A percentile compares a stretch with the other conserved stretches of the same genome.
phyloP scores from a whole-genome alignment of 768 basidiomycete genomes.

The Russula abietina region DNA sequence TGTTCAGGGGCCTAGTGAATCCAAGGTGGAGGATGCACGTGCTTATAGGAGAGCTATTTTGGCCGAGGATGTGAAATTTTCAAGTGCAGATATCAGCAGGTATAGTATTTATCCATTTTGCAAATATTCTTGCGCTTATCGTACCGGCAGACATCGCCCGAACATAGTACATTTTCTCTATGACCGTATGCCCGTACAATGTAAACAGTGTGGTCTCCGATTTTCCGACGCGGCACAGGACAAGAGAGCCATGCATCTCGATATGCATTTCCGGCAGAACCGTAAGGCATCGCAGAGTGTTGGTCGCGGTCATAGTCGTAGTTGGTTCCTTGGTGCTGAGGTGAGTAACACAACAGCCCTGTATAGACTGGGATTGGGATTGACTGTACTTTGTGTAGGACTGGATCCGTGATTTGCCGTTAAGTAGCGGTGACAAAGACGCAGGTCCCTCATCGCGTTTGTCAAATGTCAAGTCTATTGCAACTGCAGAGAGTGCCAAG shows the following conservation, averaged over 20 bases:
- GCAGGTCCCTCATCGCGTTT: slow-evolving; percentile 48
- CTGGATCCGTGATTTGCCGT: slow-evolving; percentile 71
- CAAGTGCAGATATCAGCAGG: slow-evolving; percentile 66
- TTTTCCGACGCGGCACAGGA: slow-evolving; percentile 69
- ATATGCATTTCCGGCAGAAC: slow-evolving; percentile 95
- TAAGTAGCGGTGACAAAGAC: slow-evolving; percentile 63
- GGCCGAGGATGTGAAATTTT: slow-evolving; percentile 53
- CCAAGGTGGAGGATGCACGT: slow-evolving; percentile 44
- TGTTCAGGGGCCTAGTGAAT: slow-evolving; percentile 32
- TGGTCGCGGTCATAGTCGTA: slow-evolving; percentile 81
- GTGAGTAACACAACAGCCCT: slow-evolving; percentile 40
- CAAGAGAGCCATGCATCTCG: slow-evolving; percentile 81
- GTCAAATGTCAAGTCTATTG: slow-evolving; percentile 49
- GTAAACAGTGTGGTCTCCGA: slow-evolving; percentile 89
- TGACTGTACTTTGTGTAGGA: slow-evolving; percentile 46
- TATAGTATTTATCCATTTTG: slow-evolving; percentile 29
- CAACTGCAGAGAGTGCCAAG: slow-evolving; percentile 60
- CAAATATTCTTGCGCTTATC: not conserved
- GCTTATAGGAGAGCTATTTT: slow-evolving; percentile 59
- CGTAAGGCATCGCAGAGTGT: slow-evolving; percentile 70
- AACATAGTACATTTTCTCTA: slow-evolving; percentile 64
- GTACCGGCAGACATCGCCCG: slow-evolving; percentile 47
- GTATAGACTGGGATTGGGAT: not conserved
- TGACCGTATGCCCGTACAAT: slow-evolving; percentile 69
- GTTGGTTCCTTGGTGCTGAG: slow-evolving; percentile 82